Percentiles rank a stretch among this genome's conserved stretches.
Evolutionary conservation across 164 flowering plant species (phyloP).

Genomic region (Aristolochia contorta): DNA sequence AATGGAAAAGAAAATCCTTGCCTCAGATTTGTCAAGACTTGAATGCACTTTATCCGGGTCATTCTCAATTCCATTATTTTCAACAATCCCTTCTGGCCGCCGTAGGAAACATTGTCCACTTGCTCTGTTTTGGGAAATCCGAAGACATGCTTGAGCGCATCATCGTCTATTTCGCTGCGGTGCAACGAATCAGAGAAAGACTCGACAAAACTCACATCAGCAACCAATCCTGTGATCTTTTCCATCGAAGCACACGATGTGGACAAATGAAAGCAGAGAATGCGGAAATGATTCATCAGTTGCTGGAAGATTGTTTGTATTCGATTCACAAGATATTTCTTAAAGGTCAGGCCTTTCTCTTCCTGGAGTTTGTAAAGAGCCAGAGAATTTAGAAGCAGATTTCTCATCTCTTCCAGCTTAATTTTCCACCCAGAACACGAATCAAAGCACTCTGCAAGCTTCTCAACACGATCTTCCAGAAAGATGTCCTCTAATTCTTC

Average conservation of each 20-base stretch:
- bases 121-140: constrained; percentile 2
- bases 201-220: constrained; percentile 21
- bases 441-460: constrained; percentile 34
- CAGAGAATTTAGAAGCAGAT: constrained; percentile 40
- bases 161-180: constrained; percentile 15
- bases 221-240: constrained; percentile 17
- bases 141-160: constrained; percentile 32
- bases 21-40: constrained; percentile 17
- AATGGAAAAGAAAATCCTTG: constrained; percentile 25
- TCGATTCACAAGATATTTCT: constrained; percentile 26
- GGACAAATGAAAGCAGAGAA: constrained; percentile 38
- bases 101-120: too few species aligned
- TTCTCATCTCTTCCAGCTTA: constrained; percentile 25
- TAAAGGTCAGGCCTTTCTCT: constrained; percentile 27
- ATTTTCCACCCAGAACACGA: constrained; percentile 39
- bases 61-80: neutral
- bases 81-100: neutral
- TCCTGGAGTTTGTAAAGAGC: constrained; percentile 17
- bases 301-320: constrained; percentile 12
- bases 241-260: constrained; percentile 11
- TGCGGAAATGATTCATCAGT: constrained; percentile 25
- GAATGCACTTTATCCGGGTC: constrained; percentile 22
- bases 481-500: constrained; percentile 38
- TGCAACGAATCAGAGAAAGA: constrained; percentile 22
- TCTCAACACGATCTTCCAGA: constrained; percentile 36